Conservation (phyloP, 2,329 filamentous ascomycete genomes). For the Pyrenophora seminiperda region DNA sequence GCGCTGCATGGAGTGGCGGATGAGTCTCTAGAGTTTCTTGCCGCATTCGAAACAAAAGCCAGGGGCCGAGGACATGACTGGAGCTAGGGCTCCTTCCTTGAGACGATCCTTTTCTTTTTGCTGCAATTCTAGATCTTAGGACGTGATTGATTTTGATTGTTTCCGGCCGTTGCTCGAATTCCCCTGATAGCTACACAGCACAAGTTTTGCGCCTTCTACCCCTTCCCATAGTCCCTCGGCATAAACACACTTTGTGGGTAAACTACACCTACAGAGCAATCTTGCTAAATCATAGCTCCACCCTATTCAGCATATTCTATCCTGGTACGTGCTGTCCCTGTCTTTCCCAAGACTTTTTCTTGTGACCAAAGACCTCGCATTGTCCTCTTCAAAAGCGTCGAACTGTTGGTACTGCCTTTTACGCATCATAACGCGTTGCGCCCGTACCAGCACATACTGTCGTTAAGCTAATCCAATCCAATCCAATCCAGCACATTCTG, state of each 20-base stretch:
- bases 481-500: too few relatives aligned
- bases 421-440: background rate
- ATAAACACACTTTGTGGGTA: background rate
- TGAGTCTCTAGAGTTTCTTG: slow-evolving; percentile 2
- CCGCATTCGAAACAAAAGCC: slow-evolving; percentile 4
- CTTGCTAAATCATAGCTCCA: slow-evolving; percentile 11
- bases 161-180: background rate
- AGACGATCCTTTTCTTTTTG: slow-evolving; percentile 4
- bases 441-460: background rate
- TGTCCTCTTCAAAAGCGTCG: background rate
- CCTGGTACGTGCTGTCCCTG: slow-evolving; percentile 16
- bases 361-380: background rate
- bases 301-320: slow-evolving; percentile 13
- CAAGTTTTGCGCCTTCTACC: background rate
- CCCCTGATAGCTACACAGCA: background rate
- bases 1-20: slow-evolving; percentile 2
- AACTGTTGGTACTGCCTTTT: background rate
- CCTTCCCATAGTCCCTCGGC: background rate
- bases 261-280: background rate
- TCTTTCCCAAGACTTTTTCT: background rate
- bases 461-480: too few relatives aligned
- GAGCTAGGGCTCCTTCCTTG: slow-evolving; percentile 4
- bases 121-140: slow-evolving; percentile 8
- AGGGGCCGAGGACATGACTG: slow-evolving; percentile 9
- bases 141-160: slow-evolving; percentile 5